Evolutionary conservation across 2,329 filamentous ascomycete species (phyloP), one percentile per base, ranked within the genome.

Genomic region (Cordyceps cicadae): DNA sequence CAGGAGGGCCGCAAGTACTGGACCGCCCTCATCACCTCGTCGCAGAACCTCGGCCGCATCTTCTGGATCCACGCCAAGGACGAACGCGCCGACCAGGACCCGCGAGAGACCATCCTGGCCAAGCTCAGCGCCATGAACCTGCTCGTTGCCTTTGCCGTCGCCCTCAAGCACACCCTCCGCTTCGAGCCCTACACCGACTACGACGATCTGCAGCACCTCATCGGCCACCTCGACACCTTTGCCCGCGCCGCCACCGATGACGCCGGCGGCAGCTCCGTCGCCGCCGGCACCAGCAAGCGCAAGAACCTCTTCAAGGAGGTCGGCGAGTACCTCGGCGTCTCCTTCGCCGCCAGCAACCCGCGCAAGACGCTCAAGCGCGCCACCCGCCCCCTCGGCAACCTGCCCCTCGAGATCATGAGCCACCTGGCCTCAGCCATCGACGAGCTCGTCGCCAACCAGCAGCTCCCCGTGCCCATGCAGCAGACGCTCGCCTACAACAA

Each of bases 181-280:
- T 93, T 93, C 71, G 90, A 95, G 70, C 90, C 90, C 1, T 90
- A 89, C 67, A 85, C 87, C 39, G 82, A 87, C 58, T 93, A 94
- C 70, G 81, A 87, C 1, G 90, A 94, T 68, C 78, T 95, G 5
- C 76, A 82, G 43, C 82, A 86, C 21, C 78, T 92, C 15, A 81
- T 92, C 34, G 81, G 81, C 17, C 87, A 92, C 69, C 79, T 95
- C 34, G 82, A 90, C 65, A 92, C 89, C 0, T 90, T 91, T 67
- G 88, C 90, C 63, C 85, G 77, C 61, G 71, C 74, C 6, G 82
- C 80, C 11, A 78, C 76, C 12, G 67, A 76, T 14, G 70, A 83
- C 54, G 66, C 63, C 41, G 66, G 69, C 1, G 63, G 70, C 3
- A 65, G 66, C 32, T 48, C 43, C 1, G 64, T 68, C 2, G 63